These are phyloP conservation scores for Aristolochia fimbriata DNA, from an alignment of 164 flowering plant genomes.

Conservation along the genomic window DNA sequence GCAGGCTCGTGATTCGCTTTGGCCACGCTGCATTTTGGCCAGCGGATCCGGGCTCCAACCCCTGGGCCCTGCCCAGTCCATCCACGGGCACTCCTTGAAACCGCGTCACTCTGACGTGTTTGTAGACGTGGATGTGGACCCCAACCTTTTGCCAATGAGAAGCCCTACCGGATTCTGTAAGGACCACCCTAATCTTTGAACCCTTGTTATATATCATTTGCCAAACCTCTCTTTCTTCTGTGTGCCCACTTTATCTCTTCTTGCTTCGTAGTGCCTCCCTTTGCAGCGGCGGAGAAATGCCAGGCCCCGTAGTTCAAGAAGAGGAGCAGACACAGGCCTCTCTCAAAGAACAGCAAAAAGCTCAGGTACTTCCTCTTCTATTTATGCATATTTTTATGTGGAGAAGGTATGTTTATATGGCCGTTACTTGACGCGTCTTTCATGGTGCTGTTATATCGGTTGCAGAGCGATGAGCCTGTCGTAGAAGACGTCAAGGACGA, in stretches of 20 bases:
- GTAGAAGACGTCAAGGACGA: conserved; percentile 4
- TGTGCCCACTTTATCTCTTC: neutral
- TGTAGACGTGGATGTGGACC: too few relatives aligned
- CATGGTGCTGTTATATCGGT: neutral
- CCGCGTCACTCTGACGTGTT: too few relatives aligned
- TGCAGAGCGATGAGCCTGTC: conserved; percentile 1
- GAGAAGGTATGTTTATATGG: neutral
- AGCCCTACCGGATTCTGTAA: too few relatives aligned
- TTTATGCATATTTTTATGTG: neutral
- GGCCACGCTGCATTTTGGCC: too few relatives aligned
- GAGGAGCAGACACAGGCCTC: conserved; percentile 17
- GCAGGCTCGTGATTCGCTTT: too few relatives aligned
- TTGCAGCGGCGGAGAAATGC: conserved; percentile 16
- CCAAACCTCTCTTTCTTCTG: neutral
- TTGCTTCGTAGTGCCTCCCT: neutral
- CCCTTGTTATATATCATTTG: neutral
- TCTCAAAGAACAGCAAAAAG: conserved; percentile 20
- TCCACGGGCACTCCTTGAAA: too few relatives aligned
- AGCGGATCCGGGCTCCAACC: too few relatives aligned
- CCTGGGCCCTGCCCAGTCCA: too few relatives aligned
- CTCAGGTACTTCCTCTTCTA: conserved; percentile 9
- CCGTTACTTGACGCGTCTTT: neutral
- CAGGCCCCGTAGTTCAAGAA: conserved; percentile 34
- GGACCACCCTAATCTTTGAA: too few relatives aligned
- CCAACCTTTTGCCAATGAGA: too few relatives aligned